Evolutionary conservation across 768 basidiomycete genomes (phyloP).

Genomic region (Baorangia bicolor): DNA sequence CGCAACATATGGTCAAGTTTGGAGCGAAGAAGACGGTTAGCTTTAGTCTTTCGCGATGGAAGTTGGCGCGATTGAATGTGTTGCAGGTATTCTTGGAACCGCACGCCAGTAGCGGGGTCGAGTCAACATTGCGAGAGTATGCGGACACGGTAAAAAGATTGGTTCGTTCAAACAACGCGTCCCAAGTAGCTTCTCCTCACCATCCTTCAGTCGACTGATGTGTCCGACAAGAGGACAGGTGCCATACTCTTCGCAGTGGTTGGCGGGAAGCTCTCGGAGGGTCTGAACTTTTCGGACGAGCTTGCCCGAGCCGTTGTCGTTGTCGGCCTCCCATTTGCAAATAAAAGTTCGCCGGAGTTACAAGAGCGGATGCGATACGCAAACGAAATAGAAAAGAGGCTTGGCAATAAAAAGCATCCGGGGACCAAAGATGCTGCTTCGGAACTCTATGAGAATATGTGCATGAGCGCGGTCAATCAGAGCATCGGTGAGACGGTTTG

Average conservation of each 20-base stretch:
- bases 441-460: slow-evolving; percentile 89
- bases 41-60: neutral
- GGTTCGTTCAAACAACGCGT: slow-evolving; percentile 13
- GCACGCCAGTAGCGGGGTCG: slow-evolving; percentile 67
- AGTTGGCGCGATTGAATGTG: neutral
- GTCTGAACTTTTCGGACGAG: slow-evolving; percentile 73
- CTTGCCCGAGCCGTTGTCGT: slow-evolving; percentile 85
- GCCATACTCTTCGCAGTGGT: slow-evolving; percentile 92
- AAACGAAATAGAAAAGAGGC: slow-evolving; percentile 52
- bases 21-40: slow-evolving; percentile 71
- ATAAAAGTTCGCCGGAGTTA: slow-evolving; percentile 86
- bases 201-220: slow-evolving; percentile 16
- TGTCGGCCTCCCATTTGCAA: slow-evolving; percentile 91
- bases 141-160: slow-evolving; percentile 43
- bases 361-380: slow-evolving; percentile 91
- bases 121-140: slow-evolving; percentile 73
- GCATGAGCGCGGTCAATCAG: slow-evolving; percentile 95
- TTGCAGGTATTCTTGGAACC: slow-evolving; percentile 88
- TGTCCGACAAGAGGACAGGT: slow-evolving; percentile 44
- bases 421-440: slow-evolving; percentile 65
- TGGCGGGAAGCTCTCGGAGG: slow-evolving; percentile 97
- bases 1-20: slow-evolving; percentile 62
- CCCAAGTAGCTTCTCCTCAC: slow-evolving; percentile 1
- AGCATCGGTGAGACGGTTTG: slow-evolving; percentile 70
- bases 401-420: slow-evolving; percentile 31